Conservation (phyloP, 805 yeast species). For the Ogataea nitratoaversa region DNA sequence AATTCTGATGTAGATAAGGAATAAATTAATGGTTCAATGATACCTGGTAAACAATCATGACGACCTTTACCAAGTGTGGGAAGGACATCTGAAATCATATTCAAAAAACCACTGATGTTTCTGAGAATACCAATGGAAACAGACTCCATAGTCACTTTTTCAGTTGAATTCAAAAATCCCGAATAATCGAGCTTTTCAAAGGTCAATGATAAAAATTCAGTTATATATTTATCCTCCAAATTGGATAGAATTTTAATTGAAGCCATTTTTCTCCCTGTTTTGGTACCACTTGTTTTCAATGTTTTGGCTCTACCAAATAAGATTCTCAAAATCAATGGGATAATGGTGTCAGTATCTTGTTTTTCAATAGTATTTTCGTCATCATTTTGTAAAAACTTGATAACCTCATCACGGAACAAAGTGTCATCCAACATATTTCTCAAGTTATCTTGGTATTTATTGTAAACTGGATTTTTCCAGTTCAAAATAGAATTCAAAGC, state of each 20-base stretch:
- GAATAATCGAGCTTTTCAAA: constrained; percentile 46
- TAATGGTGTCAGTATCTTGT: constrained; percentile 52
- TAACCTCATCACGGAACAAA: constrained; percentile 78
- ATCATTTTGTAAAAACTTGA: constrained; percentile 52
- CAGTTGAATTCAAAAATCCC: constrained; percentile 25
- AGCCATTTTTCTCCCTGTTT: constrained; percentile 68
- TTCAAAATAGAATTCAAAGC: constrained; percentile 70
- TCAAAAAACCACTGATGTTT: constrained; percentile 60
- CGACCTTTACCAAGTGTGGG: constrained; percentile 56
- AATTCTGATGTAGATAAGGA: constrained; percentile 51
- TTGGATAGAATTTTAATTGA: constrained; percentile 61
- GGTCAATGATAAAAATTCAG: constrained; percentile 59
- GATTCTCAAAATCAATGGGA: constrained; percentile 73
- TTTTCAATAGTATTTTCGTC: constrained; percentile 53
- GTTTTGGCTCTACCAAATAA: constrained; percentile 84
- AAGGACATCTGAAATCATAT: constrained; percentile 52
- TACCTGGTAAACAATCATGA: constrained; percentile 41
- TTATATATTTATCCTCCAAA: constrained; percentile 47
- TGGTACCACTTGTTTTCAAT: constrained; percentile 60
- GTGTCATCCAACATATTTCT: constrained; percentile 76
- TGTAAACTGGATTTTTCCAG: constrained; percentile 53
- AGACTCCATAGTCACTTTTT: constrained; percentile 18
- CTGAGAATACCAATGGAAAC: constrained; percentile 36
- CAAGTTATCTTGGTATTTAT: constrained; percentile 70
- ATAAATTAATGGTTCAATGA: constrained; percentile 55